A percentile compares a stretch with the other conserved stretches of the same genome.
Evolutionary conservation across 2,329 filamentous ascomycete species (phyloP).

Genomic region (Fusarium fracticaudum): DNA sequence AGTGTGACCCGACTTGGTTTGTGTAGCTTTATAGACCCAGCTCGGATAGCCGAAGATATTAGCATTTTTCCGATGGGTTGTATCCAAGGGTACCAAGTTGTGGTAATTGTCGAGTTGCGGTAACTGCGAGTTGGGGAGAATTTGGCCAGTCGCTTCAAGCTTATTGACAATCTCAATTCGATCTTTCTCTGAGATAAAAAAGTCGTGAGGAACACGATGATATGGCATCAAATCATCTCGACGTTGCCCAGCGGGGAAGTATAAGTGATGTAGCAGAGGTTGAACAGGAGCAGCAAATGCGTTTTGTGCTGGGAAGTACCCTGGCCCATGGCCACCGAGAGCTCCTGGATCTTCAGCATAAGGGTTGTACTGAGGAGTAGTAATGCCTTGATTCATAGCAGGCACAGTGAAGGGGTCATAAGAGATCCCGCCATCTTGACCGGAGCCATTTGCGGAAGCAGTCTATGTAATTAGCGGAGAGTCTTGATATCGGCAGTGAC

Average conservation of each 20-base stretch:
- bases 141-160: slow-evolving; percentile 83
- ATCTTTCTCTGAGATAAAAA: slow-evolving; percentile 88
- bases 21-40: slow-evolving; percentile 95
- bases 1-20: slow-evolving; percentile 86
- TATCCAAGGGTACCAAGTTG: slow-evolving; percentile 89
- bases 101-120: slow-evolving; percentile 90
- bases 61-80: slow-evolving; percentile 79
- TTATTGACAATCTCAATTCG: slow-evolving; percentile 92
- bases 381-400: slow-evolving; percentile 61
- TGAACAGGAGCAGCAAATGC: slow-evolving; percentile 64
- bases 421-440: slow-evolving; percentile 53
- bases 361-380: slow-evolving; percentile 70
- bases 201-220: slow-evolving; percentile 87
- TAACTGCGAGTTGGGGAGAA: slow-evolving; percentile 79
- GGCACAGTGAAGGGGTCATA: slow-evolving; percentile 74
- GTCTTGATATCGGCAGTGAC: background rate
- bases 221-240: slow-evolving; percentile 84
- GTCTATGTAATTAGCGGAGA: slow-evolving; percentile 42
- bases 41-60: slow-evolving; percentile 86
- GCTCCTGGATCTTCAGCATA: slow-evolving; percentile 78
- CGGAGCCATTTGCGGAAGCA: slow-evolving; percentile 56
- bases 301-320: slow-evolving; percentile 72
- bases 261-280: slow-evolving; percentile 89
- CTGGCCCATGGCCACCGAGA: slow-evolving; percentile 64
- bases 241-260: slow-evolving; percentile 86